These are phyloP conservation scores for Zopfia rhizophila DNA, from an alignment of 2,329 filamentous ascomycete species.

Conservation along the genomic window DNA sequence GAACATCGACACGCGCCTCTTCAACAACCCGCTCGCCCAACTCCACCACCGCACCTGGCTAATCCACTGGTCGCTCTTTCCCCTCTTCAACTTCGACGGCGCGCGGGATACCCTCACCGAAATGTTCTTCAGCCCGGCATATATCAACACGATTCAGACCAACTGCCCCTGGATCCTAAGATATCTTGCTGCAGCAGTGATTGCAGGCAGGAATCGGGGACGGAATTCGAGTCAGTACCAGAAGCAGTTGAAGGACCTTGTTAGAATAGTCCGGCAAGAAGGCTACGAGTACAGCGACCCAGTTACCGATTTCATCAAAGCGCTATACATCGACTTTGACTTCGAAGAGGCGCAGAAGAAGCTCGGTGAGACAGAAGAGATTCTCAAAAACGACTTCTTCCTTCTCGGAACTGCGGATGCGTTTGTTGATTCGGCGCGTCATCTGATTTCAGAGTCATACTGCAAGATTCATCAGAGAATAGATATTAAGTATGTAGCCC, in stretches of 20 bases:
- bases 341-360: conserved; percentile 96
- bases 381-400: conserved; percentile 96
- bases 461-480: conserved; percentile 99
- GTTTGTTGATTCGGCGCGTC: conserved; percentile 93
- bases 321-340: conserved; percentile 95
- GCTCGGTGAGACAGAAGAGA: conserved; percentile 86
- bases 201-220: conserved; percentile 80
- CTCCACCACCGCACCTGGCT: conserved; percentile 97
- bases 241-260: conserved; percentile 97
- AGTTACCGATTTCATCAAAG: conserved; percentile 95
- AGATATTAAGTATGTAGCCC: conserved; percentile 79
- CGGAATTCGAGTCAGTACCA: conserved; percentile 91
- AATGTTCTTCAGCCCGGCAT: conserved; percentile 94
- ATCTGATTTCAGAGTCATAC: conserved; percentile 98
- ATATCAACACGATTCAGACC: conserved; percentile 99
- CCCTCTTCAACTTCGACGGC: conserved; percentile 96
- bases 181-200: conserved; percentile 92
- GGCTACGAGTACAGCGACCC: conserved; percentile 97
- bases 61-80: conserved; percentile 98
- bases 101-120: conserved; percentile 92
- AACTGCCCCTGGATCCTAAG: conserved; percentile 95
- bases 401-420: conserved; percentile 82
- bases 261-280: conserved; percentile 96
- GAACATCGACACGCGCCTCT: conserved; percentile 90
- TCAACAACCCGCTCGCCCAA: conserved; percentile 95